Evolutionary conservation across 768 basidiomycete species (phyloP).

Genomic region (Chalciporus pseudorubinellus): DNA sequence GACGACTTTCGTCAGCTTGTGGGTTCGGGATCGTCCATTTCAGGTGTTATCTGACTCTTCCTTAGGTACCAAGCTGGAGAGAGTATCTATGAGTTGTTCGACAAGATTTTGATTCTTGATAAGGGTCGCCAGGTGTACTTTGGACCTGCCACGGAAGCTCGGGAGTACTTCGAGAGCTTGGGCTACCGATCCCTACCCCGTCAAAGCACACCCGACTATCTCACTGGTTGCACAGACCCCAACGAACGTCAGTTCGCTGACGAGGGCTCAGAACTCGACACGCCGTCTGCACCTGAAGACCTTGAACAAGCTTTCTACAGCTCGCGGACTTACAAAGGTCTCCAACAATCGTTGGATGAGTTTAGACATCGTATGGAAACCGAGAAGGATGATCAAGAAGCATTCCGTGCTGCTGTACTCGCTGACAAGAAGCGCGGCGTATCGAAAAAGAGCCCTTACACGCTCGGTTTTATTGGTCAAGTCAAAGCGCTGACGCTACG

Average conservation of each 20-base stretch:
- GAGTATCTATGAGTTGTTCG: slow-evolving; percentile 72
- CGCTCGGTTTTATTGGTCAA: slow-evolving; percentile 74
- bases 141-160: slow-evolving; percentile 70
- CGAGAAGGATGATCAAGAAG: slow-evolving; percentile 65
- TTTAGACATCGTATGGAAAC: slow-evolving; percentile 57
- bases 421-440: slow-evolving; percentile 79
- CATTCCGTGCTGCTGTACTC: slow-evolving; percentile 72
- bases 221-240: slow-evolving; percentile 79
- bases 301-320: slow-evolving; percentile 61
- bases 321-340: slow-evolving; percentile 44
- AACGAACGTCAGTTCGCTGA: slow-evolving; percentile 80
- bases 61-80: slow-evolving; percentile 78
- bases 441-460: slow-evolving; percentile 78
- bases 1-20: slow-evolving; percentile 78
- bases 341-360: slow-evolving; percentile 49
- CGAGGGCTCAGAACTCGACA: slow-evolving; percentile 54
- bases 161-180: slow-evolving; percentile 72
- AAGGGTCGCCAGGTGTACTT: slow-evolving; percentile 80
- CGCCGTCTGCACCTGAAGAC: slow-evolving; percentile 60
- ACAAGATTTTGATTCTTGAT: slow-evolving; percentile 84
- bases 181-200: slow-evolving; percentile 75
- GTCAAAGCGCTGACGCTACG: slow-evolving; percentile 66
- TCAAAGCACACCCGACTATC: slow-evolving; percentile 83
- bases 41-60: slow-evolving; percentile 1
- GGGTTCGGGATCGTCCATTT: slow-evolving; percentile 23